Conservation (phyloP, 2,329 filamentous ascomycete genomes). For the Didymosphaeria variabile region DNA sequence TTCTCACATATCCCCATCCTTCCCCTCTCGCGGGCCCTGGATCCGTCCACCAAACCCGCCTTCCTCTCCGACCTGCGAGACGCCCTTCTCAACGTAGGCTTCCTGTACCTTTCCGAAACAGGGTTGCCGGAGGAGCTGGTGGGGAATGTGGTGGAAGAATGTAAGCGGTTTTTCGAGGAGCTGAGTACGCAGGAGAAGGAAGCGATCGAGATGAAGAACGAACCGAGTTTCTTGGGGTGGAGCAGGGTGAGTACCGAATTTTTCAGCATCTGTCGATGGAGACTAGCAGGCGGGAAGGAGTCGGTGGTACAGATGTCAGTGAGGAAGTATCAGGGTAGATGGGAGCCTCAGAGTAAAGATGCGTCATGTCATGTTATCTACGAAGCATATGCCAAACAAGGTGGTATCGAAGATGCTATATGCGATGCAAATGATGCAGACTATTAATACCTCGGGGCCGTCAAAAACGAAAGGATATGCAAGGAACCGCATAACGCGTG, state of each 20-base stretch:
- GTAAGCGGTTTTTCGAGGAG: constrained; percentile 75
- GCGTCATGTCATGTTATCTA: not conserved
- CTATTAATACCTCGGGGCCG: constrained; percentile 3
- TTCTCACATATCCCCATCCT: constrained; percentile 82
- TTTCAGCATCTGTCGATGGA: not conserved
- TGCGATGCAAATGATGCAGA: not conserved
- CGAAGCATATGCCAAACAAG: not conserved
- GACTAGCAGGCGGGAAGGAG: not conserved
- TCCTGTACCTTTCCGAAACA: constrained; percentile 84
- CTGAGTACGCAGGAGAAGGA: constrained; percentile 80
- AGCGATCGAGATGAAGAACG: constrained; percentile 61
- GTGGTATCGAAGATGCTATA: constrained; percentile 3
- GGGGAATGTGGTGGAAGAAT: constrained; percentile 71
- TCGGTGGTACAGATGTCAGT: not conserved
- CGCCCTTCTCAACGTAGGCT: constrained; percentile 86
- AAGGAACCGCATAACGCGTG: constrained; percentile 17
- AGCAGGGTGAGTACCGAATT: constrained; percentile 49
- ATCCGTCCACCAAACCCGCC: constrained; percentile 73
- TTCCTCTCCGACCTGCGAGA: constrained; percentile 77
- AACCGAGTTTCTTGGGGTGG: constrained; percentile 58
- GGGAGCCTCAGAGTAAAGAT: not conserved
- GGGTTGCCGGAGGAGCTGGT: constrained; percentile 67
- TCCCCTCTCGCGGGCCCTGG: constrained; percentile 73
- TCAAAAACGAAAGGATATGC: not conserved
- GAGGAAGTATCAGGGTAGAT: no score